Evolutionary conservation across 305 asterid species (phyloP).

Genomic region (Petunia hybrid): DNA sequence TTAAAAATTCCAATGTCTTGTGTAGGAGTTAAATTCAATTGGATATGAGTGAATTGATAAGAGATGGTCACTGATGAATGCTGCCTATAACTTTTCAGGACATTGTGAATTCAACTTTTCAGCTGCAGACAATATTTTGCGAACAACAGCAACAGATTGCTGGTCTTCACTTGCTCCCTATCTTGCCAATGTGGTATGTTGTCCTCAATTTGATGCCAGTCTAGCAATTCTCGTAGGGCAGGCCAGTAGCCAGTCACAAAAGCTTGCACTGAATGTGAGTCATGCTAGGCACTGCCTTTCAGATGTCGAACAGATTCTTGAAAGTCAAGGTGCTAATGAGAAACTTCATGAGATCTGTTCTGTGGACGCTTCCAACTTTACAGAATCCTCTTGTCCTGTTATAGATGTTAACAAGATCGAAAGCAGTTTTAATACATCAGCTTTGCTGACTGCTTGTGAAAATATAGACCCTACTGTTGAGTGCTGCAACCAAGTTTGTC

Average conservation of each 20-base stretch:
- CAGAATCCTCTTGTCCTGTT: constrained; percentile 42
- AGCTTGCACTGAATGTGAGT: constrained; percentile 35
- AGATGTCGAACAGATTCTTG: constrained; percentile 45
- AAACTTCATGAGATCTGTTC: constrained; percentile 45
- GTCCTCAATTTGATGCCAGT: constrained; percentile 48
- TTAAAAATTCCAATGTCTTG: too few relatives aligned
- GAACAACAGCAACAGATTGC: constrained; percentile 46
- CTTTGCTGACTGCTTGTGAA: constrained; percentile 39
- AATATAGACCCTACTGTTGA: constrained; percentile 40
- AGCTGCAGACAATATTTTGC: constrained; percentile 37
- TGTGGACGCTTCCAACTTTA: constrained; percentile 38
- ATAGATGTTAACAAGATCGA: constrained; percentile 34
- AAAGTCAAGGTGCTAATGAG: constrained; percentile 43
- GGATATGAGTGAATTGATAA: neutral
- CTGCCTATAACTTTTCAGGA: constrained; percentile 37
- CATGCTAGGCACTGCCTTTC: constrained; percentile 47
- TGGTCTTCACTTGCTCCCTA: constrained; percentile 51
- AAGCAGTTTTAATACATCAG: constrained; percentile 35
- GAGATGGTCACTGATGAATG: neutral
- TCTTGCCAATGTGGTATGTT: constrained; percentile 47
- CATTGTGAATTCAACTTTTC: constrained; percentile 42
- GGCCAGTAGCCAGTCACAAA: constrained; percentile 36
- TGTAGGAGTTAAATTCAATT: neutral
- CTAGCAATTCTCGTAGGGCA: constrained; percentile 45
- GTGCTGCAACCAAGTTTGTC: constrained; percentile 47